Conservation (phyloP, 345 rosid genomes). For the Trapa incisa region DNA sequence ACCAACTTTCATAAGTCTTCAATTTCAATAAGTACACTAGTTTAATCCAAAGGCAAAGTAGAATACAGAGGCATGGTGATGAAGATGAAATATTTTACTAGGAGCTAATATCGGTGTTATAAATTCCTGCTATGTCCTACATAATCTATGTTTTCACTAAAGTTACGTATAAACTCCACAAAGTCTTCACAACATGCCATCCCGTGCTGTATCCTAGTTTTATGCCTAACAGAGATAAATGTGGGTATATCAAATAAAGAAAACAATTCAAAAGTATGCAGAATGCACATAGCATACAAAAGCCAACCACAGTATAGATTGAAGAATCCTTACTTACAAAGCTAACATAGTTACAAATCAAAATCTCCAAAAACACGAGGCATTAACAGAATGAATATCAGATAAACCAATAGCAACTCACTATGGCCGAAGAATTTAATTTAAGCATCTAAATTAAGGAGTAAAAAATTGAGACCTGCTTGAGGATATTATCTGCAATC, state of each 20-base stretch:
- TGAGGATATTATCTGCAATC: conserved; percentile 87
- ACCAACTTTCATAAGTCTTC: not conserved
- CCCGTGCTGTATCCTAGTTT: not conserved
- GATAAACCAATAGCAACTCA: not conserved
- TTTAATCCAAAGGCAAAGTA: not conserved
- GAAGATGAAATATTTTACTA: not conserved
- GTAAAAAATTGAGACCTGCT: conserved; percentile 38
- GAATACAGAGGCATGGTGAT: not conserved
- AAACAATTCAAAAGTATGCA: not conserved
- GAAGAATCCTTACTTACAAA: not conserved
- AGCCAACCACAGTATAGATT: not conserved
- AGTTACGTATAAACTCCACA: not conserved
- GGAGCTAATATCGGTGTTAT: not conserved
- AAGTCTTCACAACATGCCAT: not conserved
- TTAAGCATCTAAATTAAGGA: not conserved
- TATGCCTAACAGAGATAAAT: not conserved
- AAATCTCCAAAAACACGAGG: not conserved
- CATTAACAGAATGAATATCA: not conserved
- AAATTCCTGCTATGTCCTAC: not conserved
- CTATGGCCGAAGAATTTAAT: not conserved
- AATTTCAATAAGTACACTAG: not conserved
- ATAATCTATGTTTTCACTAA: not conserved
- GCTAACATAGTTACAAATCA: not conserved
- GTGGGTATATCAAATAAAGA: not conserved
- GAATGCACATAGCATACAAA: not conserved